Conservation (phyloP, 2,329 filamentous ascomycete genomes). For the Erysiphe pulchra region DNA sequence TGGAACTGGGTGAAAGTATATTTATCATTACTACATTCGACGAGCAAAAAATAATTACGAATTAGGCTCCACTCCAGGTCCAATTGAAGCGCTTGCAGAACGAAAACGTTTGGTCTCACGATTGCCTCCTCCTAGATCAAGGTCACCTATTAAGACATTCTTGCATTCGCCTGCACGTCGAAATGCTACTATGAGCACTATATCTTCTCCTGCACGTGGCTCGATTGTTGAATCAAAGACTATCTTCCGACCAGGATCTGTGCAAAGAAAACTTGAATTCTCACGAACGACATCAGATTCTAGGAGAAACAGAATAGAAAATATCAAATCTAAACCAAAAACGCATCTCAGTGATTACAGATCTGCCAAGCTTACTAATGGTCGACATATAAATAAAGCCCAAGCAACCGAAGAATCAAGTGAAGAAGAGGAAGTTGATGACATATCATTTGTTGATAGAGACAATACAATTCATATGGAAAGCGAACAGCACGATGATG, state of each 20-base stretch:
- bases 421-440: constrained; percentile 15
- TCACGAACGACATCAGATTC: constrained; percentile 3
- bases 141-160: constrained; percentile 14
- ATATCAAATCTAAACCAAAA: constrained; percentile 4
- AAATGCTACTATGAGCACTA: constrained; percentile 11
- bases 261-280: constrained; percentile 13
- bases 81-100: constrained; percentile 18
- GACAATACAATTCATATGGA: constrained; percentile 8
- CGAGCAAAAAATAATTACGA: constrained; percentile 2
- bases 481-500: constrained; percentile 6
- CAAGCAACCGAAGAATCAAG: constrained; percentile 1
- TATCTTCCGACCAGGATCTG: constrained; percentile 6
- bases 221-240: constrained; percentile 8
- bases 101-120: constrained; percentile 10
- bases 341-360: constrained; percentile 3
- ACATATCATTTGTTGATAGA: constrained; percentile 23
- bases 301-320: constrained; percentile 1
- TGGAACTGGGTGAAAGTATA: constrained; percentile 37
- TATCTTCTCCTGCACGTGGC: constrained; percentile 11
- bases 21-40: constrained; percentile 1
- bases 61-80: constrained; percentile 23
- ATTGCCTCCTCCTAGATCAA: constrained; percentile 12
- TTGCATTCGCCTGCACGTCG: constrained; percentile 13
- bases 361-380: constrained; percentile 5
- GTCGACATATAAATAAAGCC: constrained; percentile 4